Base-by-base conservation (phyloP, 2,329 filamentous ascomycete species). In the Colletotrichum tropicicola region DNA sequence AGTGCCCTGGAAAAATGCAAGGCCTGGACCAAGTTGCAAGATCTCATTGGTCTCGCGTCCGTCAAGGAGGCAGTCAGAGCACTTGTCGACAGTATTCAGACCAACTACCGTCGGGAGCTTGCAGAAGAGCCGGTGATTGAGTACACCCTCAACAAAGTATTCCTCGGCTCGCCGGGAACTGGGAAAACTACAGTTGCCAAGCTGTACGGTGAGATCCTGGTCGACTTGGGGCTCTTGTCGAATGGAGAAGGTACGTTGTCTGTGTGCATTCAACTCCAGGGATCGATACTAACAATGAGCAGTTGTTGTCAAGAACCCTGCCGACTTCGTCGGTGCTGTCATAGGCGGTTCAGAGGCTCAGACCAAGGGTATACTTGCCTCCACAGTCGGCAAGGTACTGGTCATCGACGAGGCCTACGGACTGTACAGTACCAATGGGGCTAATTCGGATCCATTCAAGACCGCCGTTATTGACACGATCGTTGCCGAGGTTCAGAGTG, bases 351-450 rank as follows among this genome's bases (percentile, higher is more conserved):
- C 92, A 0, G 92, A 95, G 73, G 80, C 83, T 2, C 87, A 89
- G 32, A 94, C 92, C 0, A 94, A 92, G 68, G 89, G 81, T 0
- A 93, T 94, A 6, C 80, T 95, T 0, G 87, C 85, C 0, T 78
- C 88, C 0, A 88, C 90, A 0, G 68, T 84, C 0, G 92, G 92
- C 0, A 95, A 94, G 68, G 91, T 94, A 0, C 82, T 95, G 0
- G 86, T 95, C 13, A 93, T 95, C 3, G 92, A 95, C 66, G 92
- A 96, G 72, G 92, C 92, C 0, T 94, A 95, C 68, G 87, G 88
- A 32, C 80, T 95, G 0, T 85, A 82, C 1, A 79, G 70, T n/a
- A 68, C 68, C 2, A 71, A 70, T 2, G 39, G 55, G 10, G 27
- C n/a, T 3, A 5, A 12, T 19, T 44, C 58, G 19, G 78, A 79